Base-by-base conservation (phyloP, 768 basidiomycete species). In the Rhodosporidiobolus sp. region DNA sequence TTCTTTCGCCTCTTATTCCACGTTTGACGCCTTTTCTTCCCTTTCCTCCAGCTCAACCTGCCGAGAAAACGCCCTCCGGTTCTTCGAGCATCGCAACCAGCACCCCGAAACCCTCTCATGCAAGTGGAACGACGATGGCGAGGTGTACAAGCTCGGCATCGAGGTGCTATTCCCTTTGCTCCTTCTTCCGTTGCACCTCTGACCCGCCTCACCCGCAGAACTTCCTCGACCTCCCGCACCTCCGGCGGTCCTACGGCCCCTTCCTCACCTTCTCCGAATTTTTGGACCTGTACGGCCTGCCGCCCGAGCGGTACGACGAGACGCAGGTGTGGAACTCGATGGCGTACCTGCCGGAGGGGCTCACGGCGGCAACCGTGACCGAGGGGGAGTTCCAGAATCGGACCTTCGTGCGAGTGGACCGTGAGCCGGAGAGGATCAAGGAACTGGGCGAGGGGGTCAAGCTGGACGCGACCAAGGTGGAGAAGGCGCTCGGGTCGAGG, bases 181-280 rank as follows among this genome's bases (percentile, higher is more conserved):
- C 9, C 53, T 30, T 28, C n/a, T 17, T 28, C 30, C 11, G 30
- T 17, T 6, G 30, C 14, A 10, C 17, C 3, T 4, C 24, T 49
- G 30, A 61, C 46, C 30, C 17, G 6, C 4, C 9, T 10, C 46
- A 7, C 4, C 9, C 20, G 35, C 61, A 63, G 61, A 32, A 52
- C 61, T 63, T 63, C 35, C 61, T 63, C 61, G 61, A 63, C 50
- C 22, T 63, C 49, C 34, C 61, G 4, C 61, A 63, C 24, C 50
- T 63, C 6, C 61, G 61, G 32, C 22, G n/a, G 9, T 24, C 61
- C 4, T 63, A 52, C 61, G 61, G 61, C 22, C 61, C 61, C 14
- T 26, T 63, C 34, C 61, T 63, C 49, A 63, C 61, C 24, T 35
- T 35, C 49, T 17, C 32, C 49, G 61, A 63, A 26, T 63, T 50